Percentiles rank a stretch among this genome's conserved stretches.
phyloP scores from a whole-genome alignment of 306 rosid species.

The Castanopsis chinensis region DNA sequence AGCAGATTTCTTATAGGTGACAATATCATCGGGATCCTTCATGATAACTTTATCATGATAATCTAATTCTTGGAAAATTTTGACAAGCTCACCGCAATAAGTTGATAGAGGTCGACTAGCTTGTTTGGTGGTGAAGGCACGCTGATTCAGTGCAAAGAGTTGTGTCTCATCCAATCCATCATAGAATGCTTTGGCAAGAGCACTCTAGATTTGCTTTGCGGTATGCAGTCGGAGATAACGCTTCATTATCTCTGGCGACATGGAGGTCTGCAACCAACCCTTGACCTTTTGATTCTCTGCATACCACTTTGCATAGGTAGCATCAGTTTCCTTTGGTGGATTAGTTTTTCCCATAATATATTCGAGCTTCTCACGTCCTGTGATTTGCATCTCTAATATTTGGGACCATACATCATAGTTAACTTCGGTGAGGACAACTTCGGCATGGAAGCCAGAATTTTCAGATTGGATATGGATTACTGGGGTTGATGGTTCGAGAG shows the following conservation, averaged over 20 bases:
- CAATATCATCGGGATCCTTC: not conserved
- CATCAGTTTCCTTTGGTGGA: not conserved
- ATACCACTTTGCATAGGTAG: not conserved
- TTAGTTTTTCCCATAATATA: not conserved
- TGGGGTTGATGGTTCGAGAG: not conserved
- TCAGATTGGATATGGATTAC: not conserved
- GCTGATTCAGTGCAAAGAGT: not conserved
- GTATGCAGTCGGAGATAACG: too few species aligned
- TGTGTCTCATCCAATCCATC: not conserved
- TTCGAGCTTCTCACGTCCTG: not conserved
- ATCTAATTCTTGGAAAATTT: not conserved
- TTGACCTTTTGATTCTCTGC: not conserved
- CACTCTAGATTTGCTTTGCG: not conserved
- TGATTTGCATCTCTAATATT: not conserved
- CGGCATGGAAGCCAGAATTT: not conserved
- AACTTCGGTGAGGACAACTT: not conserved
- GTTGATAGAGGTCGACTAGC: not conserved
- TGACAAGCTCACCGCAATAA: not conserved
- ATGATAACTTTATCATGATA: not conserved
- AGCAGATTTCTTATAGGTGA: not conserved
- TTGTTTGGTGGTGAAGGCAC: not conserved
- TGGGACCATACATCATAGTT: not conserved
- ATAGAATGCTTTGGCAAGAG: not conserved
- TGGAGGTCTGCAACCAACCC: not conserved
- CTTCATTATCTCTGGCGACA: not conserved